These are phyloP conservation scores for Zalaria obscura DNA, from an alignment of 2,329 filamentous ascomycete genomes.

Conservation along the genomic window DNA sequence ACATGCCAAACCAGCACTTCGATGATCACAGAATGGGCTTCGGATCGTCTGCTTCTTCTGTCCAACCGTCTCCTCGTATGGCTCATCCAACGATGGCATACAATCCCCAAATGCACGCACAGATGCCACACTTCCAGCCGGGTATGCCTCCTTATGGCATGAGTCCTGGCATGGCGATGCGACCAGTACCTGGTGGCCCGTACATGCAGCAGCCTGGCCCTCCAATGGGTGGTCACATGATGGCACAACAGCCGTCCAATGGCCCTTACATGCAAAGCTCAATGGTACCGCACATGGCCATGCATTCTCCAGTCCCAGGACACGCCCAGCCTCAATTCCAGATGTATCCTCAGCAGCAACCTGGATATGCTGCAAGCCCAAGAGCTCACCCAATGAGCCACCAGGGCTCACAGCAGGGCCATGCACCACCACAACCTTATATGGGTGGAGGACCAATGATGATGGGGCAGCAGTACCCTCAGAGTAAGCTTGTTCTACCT, in stretches of 20 bases:
- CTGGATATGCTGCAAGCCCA: slow-evolving; percentile 30
- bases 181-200: slow-evolving; percentile 57
- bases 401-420: slow-evolving; percentile 85
- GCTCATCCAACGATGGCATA: slow-evolving; percentile 36
- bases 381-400: slow-evolving; percentile 85
- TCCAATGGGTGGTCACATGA: slow-evolving; percentile 60
- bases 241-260: slow-evolving; percentile 61
- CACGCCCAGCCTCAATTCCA: slow-evolving; percentile 51
- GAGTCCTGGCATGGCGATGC: slow-evolving; percentile 52
- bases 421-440: slow-evolving; percentile 46
- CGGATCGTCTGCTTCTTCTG: slow-evolving; percentile 59
- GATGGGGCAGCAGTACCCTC: slow-evolving; percentile 9
- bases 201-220: slow-evolving; percentile 36
- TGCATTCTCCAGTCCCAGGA: slow-evolving; percentile 55
- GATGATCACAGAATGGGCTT: slow-evolving; percentile 82
- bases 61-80: slow-evolving; percentile 71
- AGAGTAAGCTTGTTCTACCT: slow-evolving; percentile 5
- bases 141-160: slow-evolving; percentile 59
- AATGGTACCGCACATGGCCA: slow-evolving; percentile 58
- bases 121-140: slow-evolving; percentile 52
- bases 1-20: slow-evolving; percentile 54
- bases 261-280: slow-evolving; percentile 57
- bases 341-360: slow-evolving; percentile 20
- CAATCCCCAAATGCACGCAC: slow-evolving; percentile 35
- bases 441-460: slow-evolving; percentile 49